Evolutionary conservation across 768 basidiomycete genomes (phyloP).

Genomic region (Gloeostereum incarnatum): DNA sequence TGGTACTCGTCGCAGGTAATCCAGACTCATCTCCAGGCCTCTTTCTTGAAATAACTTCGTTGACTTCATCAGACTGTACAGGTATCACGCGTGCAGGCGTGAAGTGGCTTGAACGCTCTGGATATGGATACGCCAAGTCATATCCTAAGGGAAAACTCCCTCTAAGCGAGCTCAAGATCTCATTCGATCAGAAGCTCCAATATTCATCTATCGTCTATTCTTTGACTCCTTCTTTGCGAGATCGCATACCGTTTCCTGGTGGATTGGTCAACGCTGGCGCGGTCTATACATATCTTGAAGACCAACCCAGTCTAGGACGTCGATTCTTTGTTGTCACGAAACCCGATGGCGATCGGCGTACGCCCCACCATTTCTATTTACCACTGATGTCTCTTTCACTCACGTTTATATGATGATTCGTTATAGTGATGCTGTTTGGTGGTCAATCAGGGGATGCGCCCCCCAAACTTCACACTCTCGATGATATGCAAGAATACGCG

Average conservation of each 20-base stretch:
- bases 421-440: constrained; percentile 8
- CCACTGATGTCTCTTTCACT: background rate
- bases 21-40: background rate
- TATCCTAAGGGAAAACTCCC: constrained; percentile 7
- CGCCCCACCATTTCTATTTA: constrained; percentile 2
- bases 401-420: constrained; percentile 2
- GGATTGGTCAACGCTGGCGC: constrained; percentile 8
- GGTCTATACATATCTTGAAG: constrained; percentile 10
- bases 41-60: background rate
- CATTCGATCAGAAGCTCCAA: constrained; percentile 16
- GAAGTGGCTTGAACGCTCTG: constrained; percentile 15
- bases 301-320: constrained; percentile 8
- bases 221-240: constrained; percentile 4
- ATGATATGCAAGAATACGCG: constrained; percentile 10
- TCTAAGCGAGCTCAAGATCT: constrained; percentile 10
- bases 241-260: constrained; percentile 11
- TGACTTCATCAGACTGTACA: constrained; percentile 19
- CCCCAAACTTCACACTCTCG: constrained; percentile 6
- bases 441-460: constrained; percentile 9
- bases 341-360: constrained; percentile 10
- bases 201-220: constrained; percentile 12
- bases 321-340: constrained; percentile 8
- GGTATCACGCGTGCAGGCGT: constrained; percentile 17
- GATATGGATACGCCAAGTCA: constrained; percentile 9
- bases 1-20: constrained; percentile 14